Evolutionary conservation across 371 early-diverging fungal species (phyloP), one percentile per base, ranked within the genome.

Genomic region (Rhizopus stolonifer): DNA sequence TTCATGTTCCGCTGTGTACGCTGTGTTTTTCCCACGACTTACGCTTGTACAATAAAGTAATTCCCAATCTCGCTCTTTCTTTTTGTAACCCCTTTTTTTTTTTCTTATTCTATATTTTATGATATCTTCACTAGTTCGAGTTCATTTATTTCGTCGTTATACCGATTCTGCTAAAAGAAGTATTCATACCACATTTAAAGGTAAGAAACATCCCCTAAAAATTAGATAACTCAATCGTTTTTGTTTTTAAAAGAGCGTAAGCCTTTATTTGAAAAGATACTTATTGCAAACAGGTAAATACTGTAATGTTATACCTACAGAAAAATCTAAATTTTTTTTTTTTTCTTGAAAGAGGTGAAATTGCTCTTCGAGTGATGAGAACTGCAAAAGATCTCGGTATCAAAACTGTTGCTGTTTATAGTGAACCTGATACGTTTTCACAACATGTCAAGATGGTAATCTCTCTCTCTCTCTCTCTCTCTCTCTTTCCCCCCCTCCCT

Each of bases 341-440:
- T 11, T 22, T 17, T 39, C 10, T 31, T 15, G 21, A 24, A 50
- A 84, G 87, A 56, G 93, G 93, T 58, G 93, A 93, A 65, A 92
- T 93, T 51, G 93, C 93, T n/a, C 86, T 86, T 67, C 88, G 94
- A 49, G 88, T 93, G 19, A 90, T 91, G 74, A 74, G 81, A 21
- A 92, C 94, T 4, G 93, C 94, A 29, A 87, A 89, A 56, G 80
- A 86, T 56, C 78, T 98, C 50, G 96, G 96, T 49, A 91, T 98
- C 80, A 87, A 92, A 71, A 93, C 96, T 7, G 97, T 96, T 2
- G 94, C 97, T 5, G 90, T 98, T 15, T 96, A 95, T 73, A 90
- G 91, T 58, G 96, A 95, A 52, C 91, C 94, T 8, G 98, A 98
- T 72, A 80, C 76, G 14, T 63, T 93, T 58, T 80, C 94, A 8